These are phyloP conservation scores for Populus tomentosa DNA, from an alignment of 441 rosid genomes.

Conservation along the genomic window DNA sequence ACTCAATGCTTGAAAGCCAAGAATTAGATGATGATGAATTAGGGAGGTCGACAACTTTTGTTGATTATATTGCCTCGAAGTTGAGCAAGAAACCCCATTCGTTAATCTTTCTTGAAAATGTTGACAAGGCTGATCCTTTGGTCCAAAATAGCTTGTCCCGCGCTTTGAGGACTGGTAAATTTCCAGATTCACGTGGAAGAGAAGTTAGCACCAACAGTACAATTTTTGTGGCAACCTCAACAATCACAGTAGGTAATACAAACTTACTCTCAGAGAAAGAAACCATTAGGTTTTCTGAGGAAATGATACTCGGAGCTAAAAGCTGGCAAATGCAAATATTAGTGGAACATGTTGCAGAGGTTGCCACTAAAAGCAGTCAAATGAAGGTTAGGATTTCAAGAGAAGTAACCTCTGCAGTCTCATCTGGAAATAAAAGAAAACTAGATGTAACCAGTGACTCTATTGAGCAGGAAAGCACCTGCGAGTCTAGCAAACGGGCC, in stretches of 20 bases:
- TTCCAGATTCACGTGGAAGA: conserved; percentile 55
- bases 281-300: conserved; percentile 42
- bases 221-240: conserved; percentile 46
- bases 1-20: conserved; percentile 24
- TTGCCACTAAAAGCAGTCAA: conserved; percentile 9
- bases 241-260: conserved; percentile 16
- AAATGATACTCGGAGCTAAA: conserved; percentile 46
- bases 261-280: conserved; percentile 17
- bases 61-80: conserved; percentile 55
- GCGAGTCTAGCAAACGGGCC: conserved; percentile 27
- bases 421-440: conserved; percentile 40
- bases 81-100: conserved; percentile 46
- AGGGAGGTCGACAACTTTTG: conserved; percentile 51
- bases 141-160: conserved; percentile 46
- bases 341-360: conserved; percentile 19
- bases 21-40: conserved; percentile 29
- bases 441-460: conserved; percentile 5
- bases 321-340: conserved; percentile 53
- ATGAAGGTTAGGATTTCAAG: conserved; percentile 15
- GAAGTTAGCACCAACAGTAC: conserved; percentile 45
- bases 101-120: conserved; percentile 66
- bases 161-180: conserved; percentile 56
- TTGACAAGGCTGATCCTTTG: conserved; percentile 61
- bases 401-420: conserved; percentile 12
- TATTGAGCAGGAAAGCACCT: background rate